Conservation (phyloP, 306 rosid genomes). For the Vicia sativa region DNA sequence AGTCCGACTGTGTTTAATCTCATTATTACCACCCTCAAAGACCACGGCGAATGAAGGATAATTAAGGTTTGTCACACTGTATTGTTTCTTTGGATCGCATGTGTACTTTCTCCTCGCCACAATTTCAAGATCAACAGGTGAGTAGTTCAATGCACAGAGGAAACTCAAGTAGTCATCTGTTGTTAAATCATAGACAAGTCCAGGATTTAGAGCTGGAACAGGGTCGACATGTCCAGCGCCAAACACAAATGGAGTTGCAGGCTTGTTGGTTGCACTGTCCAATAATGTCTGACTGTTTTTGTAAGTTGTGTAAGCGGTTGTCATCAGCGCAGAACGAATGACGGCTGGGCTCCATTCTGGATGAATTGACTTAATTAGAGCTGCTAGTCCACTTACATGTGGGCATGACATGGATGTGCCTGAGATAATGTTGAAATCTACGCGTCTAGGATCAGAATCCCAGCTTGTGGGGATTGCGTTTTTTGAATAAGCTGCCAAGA, state of each 20-base stretch:
- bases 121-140: constrained; percentile 32
- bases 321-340: constrained; percentile 80
- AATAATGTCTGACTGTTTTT: constrained; percentile 43
- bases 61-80: constrained; percentile 63
- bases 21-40: constrained; percentile 33
- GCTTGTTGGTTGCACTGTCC: constrained; percentile 55
- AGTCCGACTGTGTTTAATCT: constrained; percentile 52
- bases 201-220: constrained; percentile 67
- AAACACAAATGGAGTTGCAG: constrained; percentile 66
- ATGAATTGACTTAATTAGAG: constrained; percentile 61
- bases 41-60: constrained; percentile 73
- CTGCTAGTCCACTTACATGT: constrained; percentile 77
- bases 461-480: constrained; percentile 46
- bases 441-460: constrained; percentile 56
- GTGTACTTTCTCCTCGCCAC: constrained; percentile 52
- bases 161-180: constrained; percentile 64
- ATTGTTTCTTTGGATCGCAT: constrained; percentile 51
- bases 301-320: constrained; percentile 70
- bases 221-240: constrained; percentile 64
- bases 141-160: constrained; percentile 71
- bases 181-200: constrained; percentile 73
- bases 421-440: constrained; percentile 72
- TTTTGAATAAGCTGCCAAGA: constrained; percentile 67
- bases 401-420: constrained; percentile 99
- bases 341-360: constrained; percentile 86